phyloP scores from a whole-genome alignment of 2,329 filamentous ascomycete species.

The Botrytis deweyae region DNA sequence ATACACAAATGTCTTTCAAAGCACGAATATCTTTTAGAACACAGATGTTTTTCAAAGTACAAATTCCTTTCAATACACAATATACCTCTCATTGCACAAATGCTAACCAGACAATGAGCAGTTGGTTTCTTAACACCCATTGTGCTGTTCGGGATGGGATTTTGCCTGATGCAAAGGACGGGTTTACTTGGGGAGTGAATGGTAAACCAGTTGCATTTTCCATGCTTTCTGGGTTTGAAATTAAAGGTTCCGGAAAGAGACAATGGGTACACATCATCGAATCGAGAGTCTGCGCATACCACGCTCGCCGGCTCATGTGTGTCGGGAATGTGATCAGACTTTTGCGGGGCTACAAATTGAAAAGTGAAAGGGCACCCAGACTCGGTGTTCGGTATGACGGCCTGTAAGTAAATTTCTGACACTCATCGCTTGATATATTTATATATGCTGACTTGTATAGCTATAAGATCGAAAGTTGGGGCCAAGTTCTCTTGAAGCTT shows the following conservation, averaged over 20 bases:
- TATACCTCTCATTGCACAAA: conserved; percentile 23
- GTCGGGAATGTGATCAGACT: conserved; percentile 52
- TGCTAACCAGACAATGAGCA: conserved; percentile 37
- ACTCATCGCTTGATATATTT: no score
- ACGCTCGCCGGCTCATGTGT: conserved; percentile 49
- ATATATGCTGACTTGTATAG: conserved; percentile 19
- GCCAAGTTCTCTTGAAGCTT: conserved; percentile 40
- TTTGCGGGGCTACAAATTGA: conserved; percentile 51
- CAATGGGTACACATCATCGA: conserved; percentile 48
- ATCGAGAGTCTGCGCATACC: conserved; percentile 48
- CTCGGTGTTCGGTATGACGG: conserved; percentile 59
- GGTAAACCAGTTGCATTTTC: conserved; percentile 48
- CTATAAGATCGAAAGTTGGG: conserved; percentile 51
- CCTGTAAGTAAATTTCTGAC: conserved; percentile 45
- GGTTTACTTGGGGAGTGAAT: conserved; percentile 48
- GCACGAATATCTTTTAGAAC: no score
- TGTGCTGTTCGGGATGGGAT: conserved; percentile 58
- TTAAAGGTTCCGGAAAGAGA: conserved; percentile 41
- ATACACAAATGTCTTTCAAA: no score
- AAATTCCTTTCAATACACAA: no score
- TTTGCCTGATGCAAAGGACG: conserved; percentile 47
- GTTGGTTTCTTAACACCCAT: conserved; percentile 59
- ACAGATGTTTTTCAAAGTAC: background rate
- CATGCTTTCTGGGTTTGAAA: conserved; percentile 51
- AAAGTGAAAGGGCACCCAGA: conserved; percentile 51